phyloP scores from a whole-genome alignment of 306 rosid species.

The Rosa rugosa region DNA sequence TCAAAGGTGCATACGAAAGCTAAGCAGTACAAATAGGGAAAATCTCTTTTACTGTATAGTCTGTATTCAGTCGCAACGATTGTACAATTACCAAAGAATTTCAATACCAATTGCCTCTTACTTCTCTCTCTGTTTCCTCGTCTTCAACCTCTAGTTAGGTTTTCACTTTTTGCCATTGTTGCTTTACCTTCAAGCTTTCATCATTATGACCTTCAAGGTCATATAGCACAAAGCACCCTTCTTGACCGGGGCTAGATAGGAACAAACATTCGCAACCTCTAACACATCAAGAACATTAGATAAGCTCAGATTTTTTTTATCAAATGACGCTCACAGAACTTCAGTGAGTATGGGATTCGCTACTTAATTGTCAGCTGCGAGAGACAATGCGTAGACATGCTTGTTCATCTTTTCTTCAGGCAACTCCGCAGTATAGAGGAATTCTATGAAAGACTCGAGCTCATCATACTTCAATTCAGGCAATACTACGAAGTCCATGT shows the following conservation, averaged over 20 bases:
- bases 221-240: neutral
- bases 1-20: too few relatives aligned
- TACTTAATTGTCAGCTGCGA: conserved; percentile 83
- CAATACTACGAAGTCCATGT: neutral
- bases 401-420: conserved; percentile 44
- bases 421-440: conserved; percentile 57
- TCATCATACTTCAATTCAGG: conserved; percentile 58
- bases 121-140: too few relatives aligned
- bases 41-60: too few relatives aligned
- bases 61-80: too few relatives aligned
- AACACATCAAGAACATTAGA: neutral
- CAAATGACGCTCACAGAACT: conserved; percentile 52
- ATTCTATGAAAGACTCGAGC: conserved; percentile 57
- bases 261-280: neutral
- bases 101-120: too few relatives aligned
- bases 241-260: neutral
- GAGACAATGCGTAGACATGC: conserved; percentile 52
- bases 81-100: too few relatives aligned
- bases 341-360: conserved; percentile 47
- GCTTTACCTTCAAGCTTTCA: too few relatives aligned
- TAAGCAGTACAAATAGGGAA: too few relatives aligned
- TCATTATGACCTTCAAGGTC: too few relatives aligned
- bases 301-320: neutral
- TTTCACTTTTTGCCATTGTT: too few relatives aligned
- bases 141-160: too few relatives aligned